Base-by-base conservation (phyloP, 257 asterid species). In the Nicotiana obtusifolia region DNA sequence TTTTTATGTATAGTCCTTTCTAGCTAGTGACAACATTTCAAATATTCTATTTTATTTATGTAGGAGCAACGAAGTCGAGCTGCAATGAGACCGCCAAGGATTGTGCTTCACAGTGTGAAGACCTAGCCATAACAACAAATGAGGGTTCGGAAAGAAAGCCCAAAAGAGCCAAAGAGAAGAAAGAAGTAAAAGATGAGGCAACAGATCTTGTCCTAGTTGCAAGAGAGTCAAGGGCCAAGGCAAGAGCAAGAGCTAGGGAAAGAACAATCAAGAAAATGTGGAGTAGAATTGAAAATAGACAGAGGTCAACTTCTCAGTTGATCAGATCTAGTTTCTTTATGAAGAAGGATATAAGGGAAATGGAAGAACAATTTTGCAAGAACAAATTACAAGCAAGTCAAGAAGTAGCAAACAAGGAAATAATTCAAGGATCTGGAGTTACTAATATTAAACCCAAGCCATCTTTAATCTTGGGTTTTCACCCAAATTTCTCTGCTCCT, bases 231-330 rank as follows among this genome's bases (percentile, higher is more conserved):
- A 90, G 99, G 88, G 92, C 88, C 19, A 93, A 88, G 78, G 99
- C 99, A 6, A 90, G 98, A 84, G 97, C 91, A 17, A 91, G 97
- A 86, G 99, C 99, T 10, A 90, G 98, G 83, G 98, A 91, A 85
- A 90, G 98, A 83, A 92, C 99, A 2, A 88, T 88, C 57, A 91
- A 88, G 86, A 92, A 93, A 82, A 83, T 77, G 91, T 84, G 66
- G 80, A 84, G 60, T 76, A 82, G 77, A 26, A 65, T 81, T 26
- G 87, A 82, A 47, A 67, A 81, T 37, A 37, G 33, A 11, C 31
- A 69, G 56, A 69, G 28, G 41, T 68, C 56, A 10, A 1, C 33
- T 52, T 13, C 56, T 52, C 56, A 13, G 11, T 7, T 41, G 17
- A 13, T 52, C 56, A 52, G 5, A 52, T 52, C 56, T 69, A 69